Conservation (phyloP, 495 filamentous ascomycete genomes). For the Haplographium delicatum region DNA sequence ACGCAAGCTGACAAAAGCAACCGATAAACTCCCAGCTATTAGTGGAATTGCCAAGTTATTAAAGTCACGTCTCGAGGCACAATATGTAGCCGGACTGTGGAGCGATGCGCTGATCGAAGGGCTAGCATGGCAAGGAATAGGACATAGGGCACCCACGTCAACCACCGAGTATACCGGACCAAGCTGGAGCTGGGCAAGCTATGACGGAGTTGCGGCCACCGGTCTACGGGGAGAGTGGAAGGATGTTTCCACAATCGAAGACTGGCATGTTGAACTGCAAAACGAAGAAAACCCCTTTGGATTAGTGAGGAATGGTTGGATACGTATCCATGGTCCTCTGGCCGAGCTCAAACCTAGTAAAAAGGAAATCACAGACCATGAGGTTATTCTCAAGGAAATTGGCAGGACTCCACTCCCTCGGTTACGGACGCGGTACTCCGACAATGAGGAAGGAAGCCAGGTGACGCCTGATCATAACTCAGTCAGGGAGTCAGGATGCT, state of each 20-base stretch:
- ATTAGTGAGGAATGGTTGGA: constrained; percentile 9
- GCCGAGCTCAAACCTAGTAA: constrained; percentile 4
- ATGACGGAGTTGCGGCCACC: constrained; percentile 7
- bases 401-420: constrained; percentile 2
- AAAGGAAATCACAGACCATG: constrained; percentile 3
- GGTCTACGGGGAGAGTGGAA: background rate
- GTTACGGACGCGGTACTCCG: constrained; percentile 3
- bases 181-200: constrained; percentile 28
- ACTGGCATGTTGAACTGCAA: constrained; percentile 5
- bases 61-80: constrained; percentile 11
- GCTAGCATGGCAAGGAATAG: constrained; percentile 13
- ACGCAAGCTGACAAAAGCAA: constrained; percentile 20
- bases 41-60: constrained; percentile 24
- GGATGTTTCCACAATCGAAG: background rate
- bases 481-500: background rate
- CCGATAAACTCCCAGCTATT: constrained; percentile 29
- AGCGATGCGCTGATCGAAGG: constrained; percentile 21
- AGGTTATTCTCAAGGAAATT: constrained; percentile 1
- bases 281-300: constrained; percentile 6
- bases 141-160: constrained; percentile 1
- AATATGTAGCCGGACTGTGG: constrained; percentile 29
- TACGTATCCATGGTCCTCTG: constrained; percentile 3
- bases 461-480: constrained; percentile 5
- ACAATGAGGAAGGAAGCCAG: background rate
- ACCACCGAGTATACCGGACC: constrained; percentile 19